A percentile compares a stretch with the other conserved stretches of the same genome.
Evolutionary conservation across 306 rosid genomes (phyloP).

Genomic region (Ziziphus jujuba): DNA sequence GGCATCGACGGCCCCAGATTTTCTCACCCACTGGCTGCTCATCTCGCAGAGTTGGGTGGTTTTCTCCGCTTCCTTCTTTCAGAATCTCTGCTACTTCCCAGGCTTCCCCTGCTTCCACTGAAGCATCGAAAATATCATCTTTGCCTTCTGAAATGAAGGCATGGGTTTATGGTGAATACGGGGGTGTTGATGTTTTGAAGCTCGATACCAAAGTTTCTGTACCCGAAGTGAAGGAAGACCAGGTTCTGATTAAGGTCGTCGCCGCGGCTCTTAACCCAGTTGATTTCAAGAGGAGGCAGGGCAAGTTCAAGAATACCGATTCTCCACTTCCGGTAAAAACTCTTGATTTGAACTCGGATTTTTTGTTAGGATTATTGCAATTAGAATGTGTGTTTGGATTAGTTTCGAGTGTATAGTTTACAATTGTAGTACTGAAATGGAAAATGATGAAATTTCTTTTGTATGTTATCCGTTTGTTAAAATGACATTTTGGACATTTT

Average conservation of each 20-base stretch:
- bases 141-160: slow-evolving; percentile 82
- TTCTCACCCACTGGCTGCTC: background rate
- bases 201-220: slow-evolving; percentile 56
- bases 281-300: slow-evolving; percentile 79
- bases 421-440: background rate
- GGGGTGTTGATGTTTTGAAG: slow-evolving; percentile 73
- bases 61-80: slow-evolving; percentile 12
- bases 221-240: slow-evolving; percentile 78
- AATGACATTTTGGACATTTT: background rate
- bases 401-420: too few relatives aligned
- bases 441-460: background rate
- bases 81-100: slow-evolving; percentile 57
- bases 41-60: background rate
- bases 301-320: slow-evolving; percentile 85
- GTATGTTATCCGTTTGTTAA: background rate
- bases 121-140: slow-evolving; percentile 39
- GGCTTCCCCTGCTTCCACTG: slow-evolving; percentile 57
- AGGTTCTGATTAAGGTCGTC: slow-evolving; percentile 64
- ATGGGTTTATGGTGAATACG: slow-evolving; percentile 86
- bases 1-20: too few relatives aligned
- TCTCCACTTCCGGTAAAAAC: slow-evolving; percentile 95
- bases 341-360: too few relatives aligned
- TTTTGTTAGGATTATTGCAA: background rate
- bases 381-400: too few relatives aligned
- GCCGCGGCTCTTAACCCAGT: slow-evolving; percentile 97